Conservation (phyloP, 352 stramenopile species). For the Pythium apleroticum region DNA sequence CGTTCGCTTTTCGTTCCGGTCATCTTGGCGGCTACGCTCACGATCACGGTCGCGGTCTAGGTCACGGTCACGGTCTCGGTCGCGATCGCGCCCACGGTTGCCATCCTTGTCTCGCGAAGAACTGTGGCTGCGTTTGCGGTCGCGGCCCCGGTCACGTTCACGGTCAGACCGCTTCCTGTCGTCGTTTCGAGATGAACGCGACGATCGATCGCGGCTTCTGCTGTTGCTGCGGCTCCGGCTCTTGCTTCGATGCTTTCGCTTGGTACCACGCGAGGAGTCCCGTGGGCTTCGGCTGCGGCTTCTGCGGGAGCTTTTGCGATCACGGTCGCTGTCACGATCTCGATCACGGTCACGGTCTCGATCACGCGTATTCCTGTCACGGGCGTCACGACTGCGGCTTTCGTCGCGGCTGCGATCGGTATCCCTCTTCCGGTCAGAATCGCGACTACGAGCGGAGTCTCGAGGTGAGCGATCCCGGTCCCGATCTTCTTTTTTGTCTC, state of each 20-base stretch:
- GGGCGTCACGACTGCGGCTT: slow-evolving; percentile 10
- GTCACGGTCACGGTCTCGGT: slow-evolving; percentile 3
- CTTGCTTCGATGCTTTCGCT: slow-evolving; percentile 40
- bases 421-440: neutral
- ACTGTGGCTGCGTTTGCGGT: slow-evolving; percentile 9
- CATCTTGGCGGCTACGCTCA: slow-evolving; percentile 11
- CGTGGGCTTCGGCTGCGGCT: slow-evolving; percentile 38
- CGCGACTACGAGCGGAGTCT: slow-evolving; percentile 3
- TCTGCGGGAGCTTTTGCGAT: slow-evolving; percentile 11
- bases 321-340: slow-evolving; percentile 12
- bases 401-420: slow-evolving; percentile 18
- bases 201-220: slow-evolving; percentile 25
- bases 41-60: slow-evolving; percentile 5
- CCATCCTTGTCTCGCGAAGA: neutral
- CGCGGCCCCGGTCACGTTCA: neutral
- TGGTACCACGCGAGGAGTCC: slow-evolving; percentile 31
- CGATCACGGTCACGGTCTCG: slow-evolving; percentile 35
- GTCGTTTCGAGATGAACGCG: slow-evolving; percentile 10
- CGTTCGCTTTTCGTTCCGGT: slow-evolving; percentile 12
- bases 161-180: neutral
- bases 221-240: slow-evolving; percentile 33
- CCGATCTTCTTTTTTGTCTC: neutral
- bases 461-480: slow-evolving; percentile 1
- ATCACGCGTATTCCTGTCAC: slow-evolving; percentile 14
- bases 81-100: neutral